Percentiles rank a stretch among this genome's conserved stretches.
phyloP scores from a whole-genome alignment of 2,329 filamentous ascomycete species.

The Septoria petroselini region DNA sequence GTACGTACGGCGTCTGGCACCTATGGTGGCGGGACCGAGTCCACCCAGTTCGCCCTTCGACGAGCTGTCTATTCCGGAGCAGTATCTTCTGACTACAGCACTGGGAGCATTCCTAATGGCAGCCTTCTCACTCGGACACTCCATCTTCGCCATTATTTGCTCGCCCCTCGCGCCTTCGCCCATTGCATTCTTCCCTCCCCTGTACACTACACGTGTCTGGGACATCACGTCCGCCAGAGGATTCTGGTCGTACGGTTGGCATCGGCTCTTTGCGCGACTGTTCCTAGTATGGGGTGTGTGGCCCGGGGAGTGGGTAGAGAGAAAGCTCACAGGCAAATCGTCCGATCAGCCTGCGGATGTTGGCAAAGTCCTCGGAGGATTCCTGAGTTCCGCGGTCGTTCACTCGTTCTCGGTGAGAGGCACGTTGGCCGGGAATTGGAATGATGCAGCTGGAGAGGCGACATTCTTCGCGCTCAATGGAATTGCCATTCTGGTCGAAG shows the following conservation, averaged over 20 bases:
- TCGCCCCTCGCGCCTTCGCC: slow-evolving; percentile 42
- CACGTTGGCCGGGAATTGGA: slow-evolving; percentile 41
- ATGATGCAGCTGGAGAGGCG: slow-evolving; percentile 34
- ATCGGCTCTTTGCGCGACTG: slow-evolving; percentile 45
- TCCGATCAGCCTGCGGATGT: slow-evolving; percentile 40
- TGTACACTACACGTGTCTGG: slow-evolving; percentile 45
- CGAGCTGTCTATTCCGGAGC: slow-evolving; percentile 36
- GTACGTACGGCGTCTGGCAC: slow-evolving; percentile 35
- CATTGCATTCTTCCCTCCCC: slow-evolving; percentile 46
- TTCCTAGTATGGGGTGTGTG: slow-evolving; percentile 48
- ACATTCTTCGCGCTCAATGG: slow-evolving; percentile 37
- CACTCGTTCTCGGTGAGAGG: slow-evolving; percentile 44
- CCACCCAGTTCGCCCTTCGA: slow-evolving; percentile 36
- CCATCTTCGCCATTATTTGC: slow-evolving; percentile 42
- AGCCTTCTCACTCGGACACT: slow-evolving; percentile 45
- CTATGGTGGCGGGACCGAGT: slow-evolving; percentile 11
- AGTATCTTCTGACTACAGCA: slow-evolving; percentile 41
- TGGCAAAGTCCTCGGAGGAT: slow-evolving; percentile 46
- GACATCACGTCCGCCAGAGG: slow-evolving; percentile 40
- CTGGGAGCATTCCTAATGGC: slow-evolving; percentile 46
- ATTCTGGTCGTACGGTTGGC: slow-evolving; percentile 49
- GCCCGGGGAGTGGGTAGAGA: slow-evolving; percentile 46
- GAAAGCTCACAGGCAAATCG: slow-evolving; percentile 40
- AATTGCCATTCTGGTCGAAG: slow-evolving; percentile 33
- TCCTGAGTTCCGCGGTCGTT: slow-evolving; percentile 43